These are phyloP conservation scores for Pilaira anomala DNA, from an alignment of 192 early-diverging fungal species.

Conservation along the genomic window DNA sequence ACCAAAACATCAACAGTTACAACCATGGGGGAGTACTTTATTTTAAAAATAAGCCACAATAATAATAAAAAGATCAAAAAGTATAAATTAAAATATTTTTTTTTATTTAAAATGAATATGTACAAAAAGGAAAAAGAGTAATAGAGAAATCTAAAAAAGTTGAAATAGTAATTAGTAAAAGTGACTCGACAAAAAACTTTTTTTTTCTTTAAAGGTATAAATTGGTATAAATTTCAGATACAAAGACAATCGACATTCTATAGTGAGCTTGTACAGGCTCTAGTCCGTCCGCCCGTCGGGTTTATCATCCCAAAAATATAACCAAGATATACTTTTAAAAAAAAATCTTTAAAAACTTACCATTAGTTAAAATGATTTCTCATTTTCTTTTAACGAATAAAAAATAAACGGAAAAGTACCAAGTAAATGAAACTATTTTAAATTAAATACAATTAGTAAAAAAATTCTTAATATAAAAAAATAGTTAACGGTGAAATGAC, in stretches of 20 bases:
- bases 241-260: slow-evolving; percentile 32
- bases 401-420: neutral
- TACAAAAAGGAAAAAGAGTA: too few relatives aligned
- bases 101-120: too few relatives aligned
- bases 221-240: slow-evolving; percentile 1
- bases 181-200: neutral
- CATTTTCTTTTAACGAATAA: neutral
- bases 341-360: slow-evolving; percentile 3
- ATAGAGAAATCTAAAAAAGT: too few relatives aligned
- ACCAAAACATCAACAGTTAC: neutral
- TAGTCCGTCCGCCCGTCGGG: slow-evolving; percentile 33
- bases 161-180: too few relatives aligned
- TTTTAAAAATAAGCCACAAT: slow-evolving; percentile 7
- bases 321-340: neutral
- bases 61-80: slow-evolving; percentile 15
- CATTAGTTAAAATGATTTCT: neutral
- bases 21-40: slow-evolving; percentile 15
- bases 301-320: slow-evolving; percentile 17
- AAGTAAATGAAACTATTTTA: neutral
- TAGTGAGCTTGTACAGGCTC: slow-evolving; percentile 32
- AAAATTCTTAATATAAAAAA: neutral
- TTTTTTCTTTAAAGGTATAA: neutral
- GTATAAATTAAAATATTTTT: too few relatives aligned
- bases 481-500: too few relatives aligned
- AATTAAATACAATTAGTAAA: neutral